These are phyloP conservation scores for Epichloe coenophiala DNA, from an alignment of 2,329 filamentous ascomycete genomes.

Conservation along the genomic window DNA sequence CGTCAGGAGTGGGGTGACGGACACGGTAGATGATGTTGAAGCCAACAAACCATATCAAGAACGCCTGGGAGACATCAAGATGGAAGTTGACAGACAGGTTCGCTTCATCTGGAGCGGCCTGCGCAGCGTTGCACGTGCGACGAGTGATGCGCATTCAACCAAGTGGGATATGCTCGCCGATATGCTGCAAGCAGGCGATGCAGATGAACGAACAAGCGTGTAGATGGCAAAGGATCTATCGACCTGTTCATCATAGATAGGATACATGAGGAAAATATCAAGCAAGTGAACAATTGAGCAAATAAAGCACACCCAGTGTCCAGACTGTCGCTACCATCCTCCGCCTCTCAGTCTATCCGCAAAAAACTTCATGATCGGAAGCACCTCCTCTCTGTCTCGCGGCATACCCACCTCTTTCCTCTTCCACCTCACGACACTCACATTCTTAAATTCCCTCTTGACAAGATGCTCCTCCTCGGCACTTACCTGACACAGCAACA, in stretches of 20 bases:
- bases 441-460: constrained; percentile 51
- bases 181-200: constrained; percentile 47
- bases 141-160: constrained; percentile 42
- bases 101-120: constrained; percentile 62
- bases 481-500: constrained; percentile 48
- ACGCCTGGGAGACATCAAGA: constrained; percentile 41
- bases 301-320: constrained; percentile 5
- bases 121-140: constrained; percentile 60
- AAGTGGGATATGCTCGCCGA: constrained; percentile 76
- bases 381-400: constrained; percentile 67
- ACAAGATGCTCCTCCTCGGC: constrained; percentile 50
- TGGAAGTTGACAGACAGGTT: constrained; percentile 51
- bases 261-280: too few relatives aligned
- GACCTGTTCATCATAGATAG: too few relatives aligned
- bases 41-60: constrained; percentile 32
- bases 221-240: background rate
- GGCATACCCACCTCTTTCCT: constrained; percentile 70
- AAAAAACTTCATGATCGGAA: constrained; percentile 79
- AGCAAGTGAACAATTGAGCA: background rate
- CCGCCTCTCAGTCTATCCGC: constrained; percentile 42
- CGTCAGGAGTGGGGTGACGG: constrained; percentile 23
- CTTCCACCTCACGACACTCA: constrained; percentile 56
- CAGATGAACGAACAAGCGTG: constrained; percentile 3
- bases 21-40: constrained; percentile 13
- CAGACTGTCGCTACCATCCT: constrained; percentile 3